Conservation (phyloP, 768 basidiomycete genomes). For the Psilocybe cyanescens region DNA sequence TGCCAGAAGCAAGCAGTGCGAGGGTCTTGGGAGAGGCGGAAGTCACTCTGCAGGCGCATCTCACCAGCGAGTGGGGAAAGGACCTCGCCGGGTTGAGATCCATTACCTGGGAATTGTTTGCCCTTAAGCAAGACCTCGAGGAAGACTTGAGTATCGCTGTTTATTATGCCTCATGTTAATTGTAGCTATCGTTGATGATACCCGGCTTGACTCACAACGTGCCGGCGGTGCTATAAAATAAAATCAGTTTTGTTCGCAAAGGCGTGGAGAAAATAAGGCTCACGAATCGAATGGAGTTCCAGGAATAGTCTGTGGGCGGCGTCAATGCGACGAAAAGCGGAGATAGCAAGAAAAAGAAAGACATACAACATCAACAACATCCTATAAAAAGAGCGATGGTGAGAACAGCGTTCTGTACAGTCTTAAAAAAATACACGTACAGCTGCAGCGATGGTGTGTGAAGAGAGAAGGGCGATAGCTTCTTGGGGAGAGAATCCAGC, state of each 20-base stretch:
- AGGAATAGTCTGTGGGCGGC: slow-evolving; percentile 5
- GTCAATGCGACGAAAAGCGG: neutral
- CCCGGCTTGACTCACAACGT: neutral
- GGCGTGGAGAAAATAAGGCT: neutral
- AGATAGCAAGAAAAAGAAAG: neutral
- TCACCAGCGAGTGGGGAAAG: slow-evolving; percentile 15
- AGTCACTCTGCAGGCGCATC: slow-evolving; percentile 16
- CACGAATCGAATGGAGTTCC: slow-evolving; percentile 35
- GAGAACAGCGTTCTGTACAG: no score
- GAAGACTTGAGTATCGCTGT: slow-evolving; percentile 34
- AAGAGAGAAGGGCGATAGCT: slow-evolving; percentile 21
- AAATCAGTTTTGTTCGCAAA: neutral
- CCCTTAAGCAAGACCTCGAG: slow-evolving; percentile 32
- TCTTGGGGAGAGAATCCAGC: slow-evolving; percentile 24
- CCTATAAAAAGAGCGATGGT: neutral
- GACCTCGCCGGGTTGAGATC: slow-evolving; percentile 11
- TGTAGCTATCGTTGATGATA: no score
- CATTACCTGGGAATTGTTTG: slow-evolving; percentile 13
- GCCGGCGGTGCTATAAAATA: neutral
- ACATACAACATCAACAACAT: slow-evolving; percentile 10
- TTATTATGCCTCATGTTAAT: no score
- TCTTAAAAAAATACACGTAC: neutral
- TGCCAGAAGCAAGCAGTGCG: slow-evolving; percentile 19
- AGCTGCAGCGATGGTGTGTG: slow-evolving; percentile 22
- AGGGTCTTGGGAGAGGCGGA: slow-evolving; percentile 13